Evolutionary conservation across 2,329 filamentous ascomycete species (phyloP).

Genomic region (Colletotrichum godetiae): DNA sequence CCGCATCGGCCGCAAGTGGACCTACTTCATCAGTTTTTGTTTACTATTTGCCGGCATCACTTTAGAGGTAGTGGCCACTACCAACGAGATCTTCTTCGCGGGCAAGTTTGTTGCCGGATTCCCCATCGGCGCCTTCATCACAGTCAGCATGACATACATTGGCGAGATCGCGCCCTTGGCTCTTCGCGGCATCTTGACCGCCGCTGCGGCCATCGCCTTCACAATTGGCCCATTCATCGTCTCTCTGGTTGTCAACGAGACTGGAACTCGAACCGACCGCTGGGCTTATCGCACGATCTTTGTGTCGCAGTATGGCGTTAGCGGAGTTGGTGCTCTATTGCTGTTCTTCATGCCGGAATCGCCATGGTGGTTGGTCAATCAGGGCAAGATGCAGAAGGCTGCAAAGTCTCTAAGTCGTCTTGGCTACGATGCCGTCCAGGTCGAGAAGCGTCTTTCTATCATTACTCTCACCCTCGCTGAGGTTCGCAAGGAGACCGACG

Average conservation of each 20-base stretch:
- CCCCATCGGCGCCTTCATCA: slow-evolving; percentile 43
- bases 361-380: slow-evolving; percentile 53
- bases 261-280: slow-evolving; percentile 39
- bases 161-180: slow-evolving; percentile 45
- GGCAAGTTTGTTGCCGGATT: slow-evolving; percentile 57
- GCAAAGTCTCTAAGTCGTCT: slow-evolving; percentile 43
- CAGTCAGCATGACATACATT: slow-evolving; percentile 44
- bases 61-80: slow-evolving; percentile 44
- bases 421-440: slow-evolving; percentile 41
- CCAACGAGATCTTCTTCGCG: slow-evolving; percentile 53
- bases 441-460: slow-evolving; percentile 43
- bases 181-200: slow-evolving; percentile 43
- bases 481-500: slow-evolving; percentile 48
- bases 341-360: slow-evolving; percentile 51
- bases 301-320: slow-evolving; percentile 32
- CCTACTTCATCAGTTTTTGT: slow-evolving; percentile 47
- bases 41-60: slow-evolving; percentile 51
- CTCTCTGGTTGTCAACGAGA: slow-evolving; percentile 46
- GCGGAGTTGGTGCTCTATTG: slow-evolving; percentile 20
- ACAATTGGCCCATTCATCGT: slow-evolving; percentile 43
- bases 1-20: slow-evolving; percentile 33
- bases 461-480: slow-evolving; percentile 47
- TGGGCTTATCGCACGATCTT: slow-evolving; percentile 46
- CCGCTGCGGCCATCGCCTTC: slow-evolving; percentile 42
- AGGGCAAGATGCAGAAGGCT: slow-evolving; percentile 39